A percentile compares a stretch with the other conserved stretches of the same genome.
phyloP scores from a whole-genome alignment of 2,329 filamentous ascomycete genomes.

The Elsinoe perseae region DNA sequence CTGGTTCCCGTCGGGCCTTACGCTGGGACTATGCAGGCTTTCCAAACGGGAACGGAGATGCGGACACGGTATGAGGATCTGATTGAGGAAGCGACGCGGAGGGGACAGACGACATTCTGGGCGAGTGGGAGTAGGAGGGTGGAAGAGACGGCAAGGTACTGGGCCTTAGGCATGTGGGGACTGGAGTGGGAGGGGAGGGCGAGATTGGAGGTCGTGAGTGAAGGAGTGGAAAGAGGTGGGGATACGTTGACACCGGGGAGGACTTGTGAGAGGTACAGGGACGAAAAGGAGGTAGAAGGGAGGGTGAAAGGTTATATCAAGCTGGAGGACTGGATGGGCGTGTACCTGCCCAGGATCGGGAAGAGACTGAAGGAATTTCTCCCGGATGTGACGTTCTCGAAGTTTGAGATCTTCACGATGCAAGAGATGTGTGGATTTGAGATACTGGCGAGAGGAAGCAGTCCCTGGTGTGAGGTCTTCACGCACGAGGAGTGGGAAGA shows the following conservation, averaged over 20 bases:
- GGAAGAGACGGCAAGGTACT: conserved; percentile 49
- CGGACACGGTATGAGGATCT: conserved; percentile 47
- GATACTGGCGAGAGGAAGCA: conserved; percentile 45
- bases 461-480: conserved; percentile 52
- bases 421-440: conserved; percentile 57
- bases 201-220: conserved; percentile 46
- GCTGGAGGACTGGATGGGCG: conserved; percentile 40
- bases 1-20: conserved; percentile 50
- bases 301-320: conserved; percentile 45
- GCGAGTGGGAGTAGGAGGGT: conserved; percentile 48
- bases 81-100: conserved; percentile 26
- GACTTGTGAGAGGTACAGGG: conserved; percentile 36
- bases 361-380: conserved; percentile 39
- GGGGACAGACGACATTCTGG: conserved; percentile 42
- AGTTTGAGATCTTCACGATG: conserved; percentile 50
- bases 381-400: conserved; percentile 36
- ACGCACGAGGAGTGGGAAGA: conserved; percentile 45
- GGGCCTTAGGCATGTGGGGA: conserved; percentile 49
- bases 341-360: conserved; percentile 43
- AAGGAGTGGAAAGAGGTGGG: conserved; percentile 42
- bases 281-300: conserved; percentile 33
- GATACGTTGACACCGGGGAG: conserved; percentile 51
- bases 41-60: conserved; percentile 47
- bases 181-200: conserved; percentile 37
- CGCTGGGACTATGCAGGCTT: conserved; percentile 47